A percentile compares a stretch with the other conserved stretches of the same genome.
phyloP scores from a whole-genome alignment of 2,329 filamentous ascomycete species.

The Didymella lethalis region DNA sequence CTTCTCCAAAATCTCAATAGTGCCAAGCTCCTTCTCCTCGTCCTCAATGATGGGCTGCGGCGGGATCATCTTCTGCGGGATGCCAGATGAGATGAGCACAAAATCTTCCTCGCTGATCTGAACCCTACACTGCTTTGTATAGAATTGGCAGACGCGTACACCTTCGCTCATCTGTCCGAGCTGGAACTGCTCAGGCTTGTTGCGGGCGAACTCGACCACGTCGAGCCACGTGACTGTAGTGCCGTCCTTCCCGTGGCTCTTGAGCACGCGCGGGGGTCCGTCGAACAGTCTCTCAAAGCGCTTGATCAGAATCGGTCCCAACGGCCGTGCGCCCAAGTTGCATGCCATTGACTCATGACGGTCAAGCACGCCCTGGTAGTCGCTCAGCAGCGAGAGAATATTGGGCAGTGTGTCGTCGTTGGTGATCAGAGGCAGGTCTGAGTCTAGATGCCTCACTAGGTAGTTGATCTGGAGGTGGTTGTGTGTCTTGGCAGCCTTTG shows the following conservation, averaged over 20 bases:
- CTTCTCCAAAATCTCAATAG: conserved; percentile 82
- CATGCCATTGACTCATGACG: conserved; percentile 87
- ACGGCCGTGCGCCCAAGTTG: conserved; percentile 82
- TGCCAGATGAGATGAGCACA: conserved; percentile 81
- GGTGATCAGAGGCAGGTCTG: conserved; percentile 68
- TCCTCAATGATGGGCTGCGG: conserved; percentile 84
- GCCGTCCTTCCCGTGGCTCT: conserved; percentile 67
- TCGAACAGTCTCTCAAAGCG: conserved; percentile 88
- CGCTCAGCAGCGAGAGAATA: conserved; percentile 74
- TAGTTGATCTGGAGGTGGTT: conserved; percentile 74
- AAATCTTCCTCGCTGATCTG: conserved; percentile 91
- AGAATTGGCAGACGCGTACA: conserved; percentile 78
- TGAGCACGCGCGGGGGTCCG: conserved; percentile 73
- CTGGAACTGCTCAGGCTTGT: conserved; percentile 79
- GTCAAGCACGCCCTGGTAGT: conserved; percentile 86
- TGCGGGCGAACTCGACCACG: conserved; percentile 82
- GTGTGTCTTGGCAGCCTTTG: conserved; percentile 64
- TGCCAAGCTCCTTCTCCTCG: conserved; percentile 83
- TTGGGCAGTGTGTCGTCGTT: conserved; percentile 76
- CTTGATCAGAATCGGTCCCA: conserved; percentile 83
- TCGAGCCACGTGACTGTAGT: conserved; percentile 81
- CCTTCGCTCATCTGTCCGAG: conserved; percentile 74
- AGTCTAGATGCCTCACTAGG: conserved; percentile 67
- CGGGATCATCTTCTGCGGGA: conserved; percentile 81
- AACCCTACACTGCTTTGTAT: conserved; percentile 79